Conservation (phyloP, 371 early-diverging fungal genomes). For the Sporodiniella umbellata region DNA sequence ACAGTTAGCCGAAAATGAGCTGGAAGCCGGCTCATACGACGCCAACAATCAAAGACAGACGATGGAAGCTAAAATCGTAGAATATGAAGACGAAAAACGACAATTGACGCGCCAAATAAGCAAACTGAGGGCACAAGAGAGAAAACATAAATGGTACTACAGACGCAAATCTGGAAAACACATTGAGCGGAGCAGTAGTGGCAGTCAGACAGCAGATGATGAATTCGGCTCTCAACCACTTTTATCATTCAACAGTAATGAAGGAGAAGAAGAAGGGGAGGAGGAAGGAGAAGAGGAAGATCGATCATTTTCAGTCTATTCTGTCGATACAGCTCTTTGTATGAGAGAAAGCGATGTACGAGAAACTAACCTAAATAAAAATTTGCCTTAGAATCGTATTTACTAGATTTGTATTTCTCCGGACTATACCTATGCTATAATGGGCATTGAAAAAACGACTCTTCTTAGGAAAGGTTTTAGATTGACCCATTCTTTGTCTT, state of each 20-base stretch:
- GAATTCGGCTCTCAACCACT: conserved; percentile 10
- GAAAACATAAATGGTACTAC: conserved; percentile 67
- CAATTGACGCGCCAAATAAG: conserved; percentile 40
- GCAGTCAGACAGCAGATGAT: conserved; percentile 12
- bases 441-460: no score
- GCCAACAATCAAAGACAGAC: conserved; percentile 6
- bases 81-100: conserved; percentile 11
- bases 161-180: conserved; percentile 39
- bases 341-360: conserved; percentile 31
- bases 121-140: conserved; percentile 53
- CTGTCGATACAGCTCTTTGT: neutral
- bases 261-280: neutral
- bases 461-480: no score
- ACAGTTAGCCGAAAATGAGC: conserved; percentile 19
- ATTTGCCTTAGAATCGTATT: neutral
- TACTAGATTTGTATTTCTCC: no score
- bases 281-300: neutral
- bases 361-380: conserved; percentile 4
- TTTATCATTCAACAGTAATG: neutral
- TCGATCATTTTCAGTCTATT: conserved; percentile 1
- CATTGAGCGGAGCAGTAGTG: conserved; percentile 4
- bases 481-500: no score
- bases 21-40: conserved; percentile 2
- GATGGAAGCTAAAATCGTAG: conserved; percentile 15
- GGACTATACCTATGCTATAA: no score